Evolutionary conservation across 805 yeast genomes (phyloP), one percentile per base, ranked within the genome.

Genomic region (Teunomyces tritomae): DNA sequence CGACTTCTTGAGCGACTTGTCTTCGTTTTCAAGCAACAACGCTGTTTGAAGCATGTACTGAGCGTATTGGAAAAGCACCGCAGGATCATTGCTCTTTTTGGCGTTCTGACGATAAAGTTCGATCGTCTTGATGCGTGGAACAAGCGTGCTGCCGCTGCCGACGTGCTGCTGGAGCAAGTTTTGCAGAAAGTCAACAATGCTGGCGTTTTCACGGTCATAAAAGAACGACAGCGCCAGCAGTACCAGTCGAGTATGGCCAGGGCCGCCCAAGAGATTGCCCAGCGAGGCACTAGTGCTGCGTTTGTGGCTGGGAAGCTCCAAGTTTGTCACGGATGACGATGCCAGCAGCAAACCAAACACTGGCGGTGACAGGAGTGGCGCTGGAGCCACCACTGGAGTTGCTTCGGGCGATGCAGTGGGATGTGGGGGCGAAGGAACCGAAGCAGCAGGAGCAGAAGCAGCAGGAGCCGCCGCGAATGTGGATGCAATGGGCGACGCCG

Each of bases 41-140:
- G 95, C 96, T 0, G 95, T 87, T 63, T 88, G 92, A 44, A 89
- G 70, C 84, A 88, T 84, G 64, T 87, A 89, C 67, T 89, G 94
- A 1, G 97, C 97, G 62, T 88, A 90, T 59, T 89, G 89, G 65
- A 89, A 89, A 56, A 90, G 78, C n/a, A 89, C 85, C 14, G 79
- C 82, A 0, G 96, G 96, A 59, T 92, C 96, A 59, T 84, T 85
- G 16, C 89, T 80, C 58, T 84, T 87, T 57, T 85, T 85, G 4
- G 95, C 96, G 61, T 89, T 91, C 54, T 85, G 79, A 46, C 94
- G 78, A 70, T 92, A 91, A 73, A 89, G 76, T 55, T 91, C 96
- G 49, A 92, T 80, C 4, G 97, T 90, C 61, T 87, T 83, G 67
- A 85, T 77, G 53, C 94, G 77, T 14, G 96, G 91, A 58, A 86